Evolutionary conservation across 2,329 filamentous ascomycete species (phyloP).

Genomic region (Cladosporium oxysporum): DNA sequence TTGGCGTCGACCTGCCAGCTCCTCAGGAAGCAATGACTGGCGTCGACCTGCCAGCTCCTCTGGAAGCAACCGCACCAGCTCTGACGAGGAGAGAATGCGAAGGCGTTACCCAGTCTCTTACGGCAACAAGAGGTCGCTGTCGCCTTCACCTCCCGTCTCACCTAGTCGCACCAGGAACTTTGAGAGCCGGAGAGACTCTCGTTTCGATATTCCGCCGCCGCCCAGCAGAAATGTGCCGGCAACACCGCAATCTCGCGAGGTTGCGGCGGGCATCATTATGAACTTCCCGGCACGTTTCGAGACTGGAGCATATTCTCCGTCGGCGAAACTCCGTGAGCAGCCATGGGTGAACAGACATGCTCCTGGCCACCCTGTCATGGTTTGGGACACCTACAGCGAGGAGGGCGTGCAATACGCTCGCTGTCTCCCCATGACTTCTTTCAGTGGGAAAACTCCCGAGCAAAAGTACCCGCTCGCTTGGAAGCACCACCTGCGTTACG

Average conservation of each 20-base stretch:
- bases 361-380: not conserved
- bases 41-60: not conserved
- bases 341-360: not conserved
- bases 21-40: not conserved
- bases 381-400: not conserved
- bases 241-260: not conserved
- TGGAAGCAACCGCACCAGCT: not conserved
- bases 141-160: not conserved
- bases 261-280: not conserved
- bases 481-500: constrained; percentile 3
- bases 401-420: constrained; percentile 1
- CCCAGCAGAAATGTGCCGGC: not conserved
- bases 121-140: not conserved
- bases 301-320: not conserved
- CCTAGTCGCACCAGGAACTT: not conserved
- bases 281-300: not conserved
- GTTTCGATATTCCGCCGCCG: not conserved
- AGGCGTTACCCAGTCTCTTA: not conserved
- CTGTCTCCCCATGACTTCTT: constrained; percentile 19
- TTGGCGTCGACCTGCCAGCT: not conserved
- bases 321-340: not conserved
- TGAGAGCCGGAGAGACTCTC: not conserved
- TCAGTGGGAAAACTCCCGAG: not conserved
- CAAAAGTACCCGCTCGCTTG: constrained; percentile 17
- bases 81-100: not conserved